These are phyloP conservation scores for Alternaria sp. DNA, from an alignment of 2,329 filamentous ascomycete species.

Conservation along the genomic window DNA sequence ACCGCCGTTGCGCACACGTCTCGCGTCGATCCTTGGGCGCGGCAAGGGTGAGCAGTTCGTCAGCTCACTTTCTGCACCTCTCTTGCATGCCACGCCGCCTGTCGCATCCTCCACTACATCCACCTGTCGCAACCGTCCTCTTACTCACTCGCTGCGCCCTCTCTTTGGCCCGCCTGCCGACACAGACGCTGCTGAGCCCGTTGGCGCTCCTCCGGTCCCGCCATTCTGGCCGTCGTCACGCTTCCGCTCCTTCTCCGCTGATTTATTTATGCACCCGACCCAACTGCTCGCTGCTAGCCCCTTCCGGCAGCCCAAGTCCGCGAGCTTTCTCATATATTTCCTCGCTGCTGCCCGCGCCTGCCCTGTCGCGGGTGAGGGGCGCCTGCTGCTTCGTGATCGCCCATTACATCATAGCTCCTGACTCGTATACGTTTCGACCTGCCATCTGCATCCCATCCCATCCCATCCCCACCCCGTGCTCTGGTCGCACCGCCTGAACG, in stretches of 20 bases:
- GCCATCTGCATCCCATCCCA: conserved; percentile 6
- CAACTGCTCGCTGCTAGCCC: conserved; percentile 5
- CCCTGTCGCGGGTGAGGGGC: conserved; percentile 1
- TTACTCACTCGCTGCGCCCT: neutral
- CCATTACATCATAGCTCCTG: conserved; percentile 13
- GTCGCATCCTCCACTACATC: neutral
- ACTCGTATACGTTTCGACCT: conserved; percentile 3
- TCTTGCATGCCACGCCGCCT: neutral
- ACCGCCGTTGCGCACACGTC: neutral
- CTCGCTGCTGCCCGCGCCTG: neutral
- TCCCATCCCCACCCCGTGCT: conserved; percentile 16
- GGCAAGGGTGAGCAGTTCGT: neutral
- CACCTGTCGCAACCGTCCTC: neutral
- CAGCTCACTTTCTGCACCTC: neutral
- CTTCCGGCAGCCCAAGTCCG: conserved; percentile 3
- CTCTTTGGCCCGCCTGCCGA: neutral
- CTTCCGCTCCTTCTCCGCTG: conserved; percentile 1
- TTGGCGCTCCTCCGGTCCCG: neutral
- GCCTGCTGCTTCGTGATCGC: neutral
- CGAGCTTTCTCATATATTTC: neutral
- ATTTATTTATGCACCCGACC: neutral
- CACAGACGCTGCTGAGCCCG: neutral
- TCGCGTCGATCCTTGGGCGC: conserved; percentile 1
- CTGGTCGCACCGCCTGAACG: conserved; percentile 15
- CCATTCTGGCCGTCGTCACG: conserved; percentile 2